Evolutionary conservation across 495 filamentous ascomycete species (phyloP).

Genomic region (Opeltia flavorubescens): DNA sequence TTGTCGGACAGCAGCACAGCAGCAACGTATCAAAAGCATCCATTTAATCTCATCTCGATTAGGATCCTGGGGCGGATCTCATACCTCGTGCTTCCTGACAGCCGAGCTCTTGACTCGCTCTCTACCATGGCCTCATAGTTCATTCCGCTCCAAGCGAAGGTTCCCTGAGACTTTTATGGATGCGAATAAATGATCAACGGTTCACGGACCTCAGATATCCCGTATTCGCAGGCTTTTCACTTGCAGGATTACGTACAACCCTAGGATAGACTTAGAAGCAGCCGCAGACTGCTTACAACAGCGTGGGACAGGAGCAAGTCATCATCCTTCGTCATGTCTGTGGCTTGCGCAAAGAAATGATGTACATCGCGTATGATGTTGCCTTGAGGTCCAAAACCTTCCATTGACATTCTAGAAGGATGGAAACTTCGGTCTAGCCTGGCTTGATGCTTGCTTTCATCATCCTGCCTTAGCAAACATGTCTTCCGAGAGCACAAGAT

Average conservation of each 20-base stretch:
- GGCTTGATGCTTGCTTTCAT: not conserved
- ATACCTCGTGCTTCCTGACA: not conserved
- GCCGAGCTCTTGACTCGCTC: not conserved
- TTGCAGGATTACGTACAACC: too few species aligned
- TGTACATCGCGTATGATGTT: not conserved
- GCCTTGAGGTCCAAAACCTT: not conserved
- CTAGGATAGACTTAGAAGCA: not conserved
- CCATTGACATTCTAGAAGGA: not conserved
- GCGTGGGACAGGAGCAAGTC: not conserved
- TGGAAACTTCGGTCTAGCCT: not conserved
- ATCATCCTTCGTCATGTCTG: not conserved
- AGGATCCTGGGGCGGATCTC: not conserved
- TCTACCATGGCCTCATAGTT: not conserved
- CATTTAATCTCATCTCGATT: not conserved
- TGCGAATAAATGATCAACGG: not conserved
- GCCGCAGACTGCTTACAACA: not conserved
- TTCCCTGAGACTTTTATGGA: not conserved
- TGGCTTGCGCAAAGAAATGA: not conserved
- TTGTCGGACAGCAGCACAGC: too few species aligned
- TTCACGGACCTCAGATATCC: not conserved
- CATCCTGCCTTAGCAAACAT: not conserved
- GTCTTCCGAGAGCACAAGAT: not conserved
- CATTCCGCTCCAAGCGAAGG: not conserved
- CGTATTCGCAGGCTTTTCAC: not conserved
- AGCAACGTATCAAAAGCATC: not conserved